A percentile compares a stretch with the other conserved stretches of the same genome.
Evolutionary conservation across 2,329 filamentous ascomycete genomes (phyloP).

Genomic region (Diaporthe ilicicola): DNA sequence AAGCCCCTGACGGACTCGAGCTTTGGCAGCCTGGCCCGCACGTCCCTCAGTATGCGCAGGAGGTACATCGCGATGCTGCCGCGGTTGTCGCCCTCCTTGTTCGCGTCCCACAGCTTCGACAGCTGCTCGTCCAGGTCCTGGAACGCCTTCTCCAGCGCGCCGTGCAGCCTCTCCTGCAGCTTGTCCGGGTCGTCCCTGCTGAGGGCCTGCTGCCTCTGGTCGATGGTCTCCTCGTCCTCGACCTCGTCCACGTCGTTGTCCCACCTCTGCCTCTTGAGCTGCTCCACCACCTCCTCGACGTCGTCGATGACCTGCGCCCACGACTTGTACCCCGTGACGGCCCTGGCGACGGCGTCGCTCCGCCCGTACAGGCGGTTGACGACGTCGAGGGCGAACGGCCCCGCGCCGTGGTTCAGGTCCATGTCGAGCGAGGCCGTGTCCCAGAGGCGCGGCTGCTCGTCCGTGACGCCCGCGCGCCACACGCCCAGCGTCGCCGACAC

Average conservation of each 20-base stretch:
- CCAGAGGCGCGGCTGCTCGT: conserved; percentile 71
- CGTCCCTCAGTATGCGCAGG: conserved; percentile 76
- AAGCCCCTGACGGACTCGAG: conserved; percentile 61
- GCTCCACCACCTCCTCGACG: conserved; percentile 68
- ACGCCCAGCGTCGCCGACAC: conserved; percentile 67
- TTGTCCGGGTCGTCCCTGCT: conserved; percentile 66
- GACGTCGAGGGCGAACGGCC: conserved; percentile 74
- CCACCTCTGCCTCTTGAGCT: conserved; percentile 75
- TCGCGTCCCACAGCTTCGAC: conserved; percentile 56
- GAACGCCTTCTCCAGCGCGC: conserved; percentile 45
- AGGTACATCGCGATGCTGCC: conserved; percentile 70
- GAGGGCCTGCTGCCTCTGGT: conserved; percentile 71
- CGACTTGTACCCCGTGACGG: conserved; percentile 70
- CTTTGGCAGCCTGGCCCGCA: conserved; percentile 72
- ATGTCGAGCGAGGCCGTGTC: conserved; percentile 68
- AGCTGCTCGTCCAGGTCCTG: conserved; percentile 64
- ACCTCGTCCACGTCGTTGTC: conserved; percentile 78
- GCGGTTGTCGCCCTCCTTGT: conserved; percentile 55
- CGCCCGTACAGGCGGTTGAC: conserved; percentile 76
- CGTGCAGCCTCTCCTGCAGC: conserved; percentile 45
- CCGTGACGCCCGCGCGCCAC: conserved; percentile 65
- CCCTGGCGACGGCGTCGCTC: conserved; percentile 70
- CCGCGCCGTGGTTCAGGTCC: conserved; percentile 72
- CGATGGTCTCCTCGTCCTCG: conserved; percentile 76
- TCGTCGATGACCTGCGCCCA: conserved; percentile 81